Conservation (phyloP, 2,329 filamentous ascomycete species). For the Hymenoscyphus scutula region DNA sequence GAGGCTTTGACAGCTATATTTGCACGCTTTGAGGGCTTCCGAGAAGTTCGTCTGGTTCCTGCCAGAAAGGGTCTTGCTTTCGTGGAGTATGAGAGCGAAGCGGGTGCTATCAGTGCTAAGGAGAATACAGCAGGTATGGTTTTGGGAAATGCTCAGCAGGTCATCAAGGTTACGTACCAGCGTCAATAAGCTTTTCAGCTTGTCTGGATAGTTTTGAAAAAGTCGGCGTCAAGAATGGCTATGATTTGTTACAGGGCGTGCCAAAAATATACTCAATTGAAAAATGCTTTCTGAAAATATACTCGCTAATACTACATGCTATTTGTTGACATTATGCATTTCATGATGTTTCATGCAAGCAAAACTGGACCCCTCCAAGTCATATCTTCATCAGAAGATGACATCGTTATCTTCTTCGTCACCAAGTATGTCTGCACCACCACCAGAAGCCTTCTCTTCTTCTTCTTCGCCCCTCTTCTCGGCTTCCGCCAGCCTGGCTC, state of each 20-base stretch:
- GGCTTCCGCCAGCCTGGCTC: slow-evolving; percentile 62
- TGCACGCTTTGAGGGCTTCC: slow-evolving; percentile 87
- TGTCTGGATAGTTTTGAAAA: neutral
- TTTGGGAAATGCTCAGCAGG: slow-evolving; percentile 69
- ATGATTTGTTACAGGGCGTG: neutral
- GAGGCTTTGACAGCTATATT: slow-evolving; percentile 80
- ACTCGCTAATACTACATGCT: slow-evolving; percentile 33
- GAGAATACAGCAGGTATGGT: slow-evolving; percentile 86
- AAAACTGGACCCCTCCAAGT: slow-evolving; percentile 5
- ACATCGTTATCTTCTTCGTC: slow-evolving; percentile 80
- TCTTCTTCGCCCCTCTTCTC: slow-evolving; percentile 54
- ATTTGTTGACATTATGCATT: slow-evolving; percentile 19
- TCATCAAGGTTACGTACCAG: slow-evolving; percentile 95
- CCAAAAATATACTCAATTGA: slow-evolving; percentile 15
- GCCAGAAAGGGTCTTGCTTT: slow-evolving; percentile 88
- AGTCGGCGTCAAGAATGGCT: neutral
- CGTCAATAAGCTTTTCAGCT: slow-evolving; percentile 58
- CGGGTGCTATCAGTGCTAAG: slow-evolving; percentile 87
- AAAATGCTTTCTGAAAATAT: slow-evolving; percentile 19
- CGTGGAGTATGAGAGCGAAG: slow-evolving; percentile 91
- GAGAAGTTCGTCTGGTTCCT: slow-evolving; percentile 86
- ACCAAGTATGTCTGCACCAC: slow-evolving; percentile 65
- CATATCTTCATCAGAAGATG: slow-evolving; percentile 61
- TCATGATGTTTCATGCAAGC: slow-evolving; percentile 8
- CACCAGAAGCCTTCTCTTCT: slow-evolving; percentile 44